These are phyloP conservation scores for Dichomitus squalens DNA, from an alignment of 1,284 basidiomycete genomes.

Conservation along the genomic window DNA sequence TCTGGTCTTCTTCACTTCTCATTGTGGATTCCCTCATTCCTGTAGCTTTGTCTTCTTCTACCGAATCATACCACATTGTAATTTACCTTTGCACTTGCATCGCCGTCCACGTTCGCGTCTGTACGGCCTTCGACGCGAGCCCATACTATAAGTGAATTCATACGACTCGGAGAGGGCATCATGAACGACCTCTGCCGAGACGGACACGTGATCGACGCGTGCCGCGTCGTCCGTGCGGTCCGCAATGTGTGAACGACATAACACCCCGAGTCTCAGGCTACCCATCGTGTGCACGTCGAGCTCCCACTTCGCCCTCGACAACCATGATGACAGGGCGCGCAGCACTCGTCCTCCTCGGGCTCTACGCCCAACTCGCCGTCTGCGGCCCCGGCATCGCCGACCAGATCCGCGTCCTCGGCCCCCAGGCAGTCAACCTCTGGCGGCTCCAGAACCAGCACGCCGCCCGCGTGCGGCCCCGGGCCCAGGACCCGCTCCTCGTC, in stretches of 20 bases:
- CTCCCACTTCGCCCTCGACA: background rate
- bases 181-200: background rate
- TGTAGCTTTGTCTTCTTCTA: conserved; percentile 2
- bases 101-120: background rate
- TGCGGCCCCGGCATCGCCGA: conserved; percentile 14
- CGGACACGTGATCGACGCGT: conserved; percentile 10
- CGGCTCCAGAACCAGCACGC: conserved; percentile 29
- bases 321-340: conserved; percentile 8
- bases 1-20: background rate
- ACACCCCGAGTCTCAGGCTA: no score
- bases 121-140: background rate
- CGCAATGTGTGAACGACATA: background rate
- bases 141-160: no score
- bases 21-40: background rate
- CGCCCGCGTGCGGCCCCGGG: background rate
- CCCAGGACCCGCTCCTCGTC: conserved; percentile 6
- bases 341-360: conserved; percentile 5
- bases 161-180: no score
- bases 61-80: background rate
- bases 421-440: conserved; percentile 48
- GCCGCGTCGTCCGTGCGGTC: background rate
- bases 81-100: no score
- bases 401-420: conserved; percentile 29
- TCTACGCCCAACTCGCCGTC: background rate
- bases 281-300: background rate